phyloP scores from a whole-genome alignment of 2,329 filamentous ascomycete genomes.

The Ophiobolus disseminans region DNA sequence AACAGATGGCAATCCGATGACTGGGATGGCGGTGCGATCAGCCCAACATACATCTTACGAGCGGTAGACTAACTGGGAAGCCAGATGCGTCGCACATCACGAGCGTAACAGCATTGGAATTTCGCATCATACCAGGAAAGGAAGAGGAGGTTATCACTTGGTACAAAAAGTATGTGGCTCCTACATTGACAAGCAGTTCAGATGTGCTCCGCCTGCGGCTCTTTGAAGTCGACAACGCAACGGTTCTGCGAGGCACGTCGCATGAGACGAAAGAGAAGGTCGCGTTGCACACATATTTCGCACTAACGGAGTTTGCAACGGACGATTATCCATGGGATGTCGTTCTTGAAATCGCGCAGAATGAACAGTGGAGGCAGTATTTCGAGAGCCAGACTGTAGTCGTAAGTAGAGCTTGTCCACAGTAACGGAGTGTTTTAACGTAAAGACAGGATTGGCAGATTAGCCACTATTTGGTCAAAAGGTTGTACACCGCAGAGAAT shows the following conservation, averaged over 20 bases:
- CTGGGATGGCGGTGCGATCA: conserved; percentile 14
- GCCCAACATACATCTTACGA: not conserved
- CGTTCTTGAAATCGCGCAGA: conserved; percentile 20
- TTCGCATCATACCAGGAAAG: conserved; percentile 9
- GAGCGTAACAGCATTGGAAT: conserved; percentile 25
- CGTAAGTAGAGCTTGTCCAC: conserved; percentile 7
- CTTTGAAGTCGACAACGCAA: conserved; percentile 20
- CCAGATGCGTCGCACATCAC: conserved; percentile 18
- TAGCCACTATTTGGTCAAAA: conserved; percentile 17
- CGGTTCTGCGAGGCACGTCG: conserved; percentile 5
- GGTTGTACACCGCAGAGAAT: not conserved
- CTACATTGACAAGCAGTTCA: conserved; percentile 12
- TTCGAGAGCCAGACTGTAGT: conserved; percentile 20
- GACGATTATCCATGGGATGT: conserved; percentile 28
- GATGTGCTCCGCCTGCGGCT: conserved; percentile 22
- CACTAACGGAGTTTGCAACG: conserved; percentile 18
- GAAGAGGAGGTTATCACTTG: conserved; percentile 19
- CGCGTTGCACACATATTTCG: conserved; percentile 16
- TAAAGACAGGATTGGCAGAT: conserved; percentile 22
- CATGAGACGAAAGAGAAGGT: conserved; percentile 11
- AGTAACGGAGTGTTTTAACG: conserved; percentile 1
- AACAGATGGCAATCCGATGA: conserved; percentile 20
- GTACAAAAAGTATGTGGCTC: conserved; percentile 14
- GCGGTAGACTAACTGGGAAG: not conserved
- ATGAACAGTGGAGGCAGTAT: conserved; percentile 16